Percentiles rank a stretch among this genome's conserved stretches.
These are phyloP conservation scores for Zizania latifolia DNA, from an alignment of 176 grass and related monocot genomes.

Conservation along the genomic window DNA sequence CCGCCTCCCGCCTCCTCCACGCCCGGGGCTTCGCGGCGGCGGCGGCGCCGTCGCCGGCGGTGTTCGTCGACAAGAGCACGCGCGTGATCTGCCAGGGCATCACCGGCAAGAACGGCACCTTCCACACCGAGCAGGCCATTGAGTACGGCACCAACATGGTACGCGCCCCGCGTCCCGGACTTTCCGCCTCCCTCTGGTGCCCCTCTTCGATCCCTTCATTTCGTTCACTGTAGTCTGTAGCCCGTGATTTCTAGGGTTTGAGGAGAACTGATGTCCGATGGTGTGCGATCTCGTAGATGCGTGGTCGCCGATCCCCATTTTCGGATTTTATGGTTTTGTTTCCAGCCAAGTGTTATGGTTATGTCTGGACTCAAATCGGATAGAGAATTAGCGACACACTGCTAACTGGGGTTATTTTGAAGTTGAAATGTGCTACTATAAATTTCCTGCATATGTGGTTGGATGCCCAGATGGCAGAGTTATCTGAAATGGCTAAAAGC, in stretches of 20 bases:
- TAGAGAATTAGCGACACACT: background rate
- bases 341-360: background rate
- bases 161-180: background rate
- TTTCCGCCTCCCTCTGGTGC: background rate
- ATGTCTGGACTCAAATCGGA: background rate
- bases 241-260: constrained; percentile 33
- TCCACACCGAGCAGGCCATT: constrained; percentile 99
- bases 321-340: background rate
- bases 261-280: background rate
- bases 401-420: background rate
- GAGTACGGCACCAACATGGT: constrained; percentile 99
- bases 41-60: constrained; percentile 63
- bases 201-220: background rate
- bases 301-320: constrained; percentile 19
- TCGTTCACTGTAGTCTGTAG: no score
- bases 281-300: background rate
- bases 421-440: background rate
- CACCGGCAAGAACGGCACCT: constrained; percentile 98
- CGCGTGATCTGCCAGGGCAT: constrained; percentile 99
- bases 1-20: constrained; percentile 49
- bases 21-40: constrained; percentile 58
- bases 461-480: background rate
- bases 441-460: background rate
- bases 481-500: background rate
- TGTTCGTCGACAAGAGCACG: constrained; percentile 99